Evolutionary conservation across 495 filamentous ascomycete species (phyloP), one percentile per base, ranked within the genome.

Genomic region (Penicillium bialowiezense): DNA sequence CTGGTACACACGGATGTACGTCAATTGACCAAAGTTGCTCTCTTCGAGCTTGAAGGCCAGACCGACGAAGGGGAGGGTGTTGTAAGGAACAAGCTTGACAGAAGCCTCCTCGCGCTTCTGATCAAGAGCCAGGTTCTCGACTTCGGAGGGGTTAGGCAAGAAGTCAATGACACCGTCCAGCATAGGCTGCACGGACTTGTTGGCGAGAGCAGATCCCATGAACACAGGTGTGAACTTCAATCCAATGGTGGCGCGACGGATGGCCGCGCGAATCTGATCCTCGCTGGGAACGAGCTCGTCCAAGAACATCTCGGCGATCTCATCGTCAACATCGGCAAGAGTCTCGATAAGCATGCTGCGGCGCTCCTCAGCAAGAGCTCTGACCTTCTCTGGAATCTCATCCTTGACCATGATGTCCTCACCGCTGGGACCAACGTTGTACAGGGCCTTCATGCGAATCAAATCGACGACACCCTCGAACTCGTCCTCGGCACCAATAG

Each of bases 1-100:
- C 70, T 99, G 95, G 75, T 99, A 99, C 20, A 99, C 95, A 55
- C 95, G 90, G 50, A 99, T 92, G 68, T 97, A 99, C 41, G 95
- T 99, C 59, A 99, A 78, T 69, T 99, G 95, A 34, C 95, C 95
- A 63, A 95, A 99, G 62, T 95, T 96, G 74, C 90, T 95, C 70
- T 99, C 95, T 79, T 97, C 95, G 28, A 99, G 83, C 75, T 99
- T 99, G 79, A 99, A 99, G 17, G 95, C 95, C 44, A 99, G 74
- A 33, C 95, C 95, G 32, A 97, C 91, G 51, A 99, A 95, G 1
- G 95, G 95, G 6, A 92, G 75, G 5, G 88, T 87, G 68, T 90
- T 91, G 71, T 97, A 97, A 4, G 95, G 88, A 12, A 96, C 79
- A 23, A 99, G 82, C 66, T 89, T 86, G 31, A 95, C 90, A 7